Conservation (phyloP, 768 basidiomycete genomes). For the Rickenella mellea region DNA sequence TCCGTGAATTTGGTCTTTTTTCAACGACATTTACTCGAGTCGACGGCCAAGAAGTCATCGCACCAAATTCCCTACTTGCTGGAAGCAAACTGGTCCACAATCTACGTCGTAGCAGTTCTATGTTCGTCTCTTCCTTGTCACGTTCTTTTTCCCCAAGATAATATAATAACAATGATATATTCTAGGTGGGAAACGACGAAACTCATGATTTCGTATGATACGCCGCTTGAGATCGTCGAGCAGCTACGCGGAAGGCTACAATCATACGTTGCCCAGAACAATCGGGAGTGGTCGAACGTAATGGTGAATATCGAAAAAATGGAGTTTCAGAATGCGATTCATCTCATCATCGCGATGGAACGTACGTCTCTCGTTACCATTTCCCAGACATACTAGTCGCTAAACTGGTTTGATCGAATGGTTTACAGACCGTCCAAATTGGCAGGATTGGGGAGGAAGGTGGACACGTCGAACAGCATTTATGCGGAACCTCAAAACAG, state of each 20-base stretch:
- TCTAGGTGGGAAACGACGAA: conserved; percentile 60
- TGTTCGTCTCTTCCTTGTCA: conserved; percentile 30
- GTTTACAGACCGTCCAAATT: conserved; percentile 58
- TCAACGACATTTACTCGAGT: conserved; percentile 73
- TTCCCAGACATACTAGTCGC: background rate
- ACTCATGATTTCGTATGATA: conserved; percentile 57
- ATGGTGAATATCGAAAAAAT: conserved; percentile 68
- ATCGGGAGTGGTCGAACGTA: conserved; percentile 62
- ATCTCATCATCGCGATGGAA: conserved; percentile 60
- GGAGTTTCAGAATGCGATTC: conserved; percentile 67
- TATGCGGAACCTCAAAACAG: conserved; percentile 64
- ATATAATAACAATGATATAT: conserved; percentile 1
- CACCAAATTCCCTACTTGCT: conserved; percentile 65
- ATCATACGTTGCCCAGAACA: conserved; percentile 49
- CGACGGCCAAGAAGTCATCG: conserved; percentile 73
- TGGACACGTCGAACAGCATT: conserved; percentile 68
- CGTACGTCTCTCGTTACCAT: conserved; percentile 32
- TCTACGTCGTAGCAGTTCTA: conserved; percentile 62
- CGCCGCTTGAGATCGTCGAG: conserved; percentile 62
- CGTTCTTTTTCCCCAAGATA: background rate
- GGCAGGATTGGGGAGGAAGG: conserved; percentile 82
- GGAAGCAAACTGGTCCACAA: conserved; percentile 72
- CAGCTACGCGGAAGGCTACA: conserved; percentile 50
- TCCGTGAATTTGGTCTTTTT: conserved; percentile 74
- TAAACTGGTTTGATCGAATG: background rate